Base-by-base conservation (phyloP, 495 filamentous ascomycete genomes). In the Tuber borchii region DNA sequence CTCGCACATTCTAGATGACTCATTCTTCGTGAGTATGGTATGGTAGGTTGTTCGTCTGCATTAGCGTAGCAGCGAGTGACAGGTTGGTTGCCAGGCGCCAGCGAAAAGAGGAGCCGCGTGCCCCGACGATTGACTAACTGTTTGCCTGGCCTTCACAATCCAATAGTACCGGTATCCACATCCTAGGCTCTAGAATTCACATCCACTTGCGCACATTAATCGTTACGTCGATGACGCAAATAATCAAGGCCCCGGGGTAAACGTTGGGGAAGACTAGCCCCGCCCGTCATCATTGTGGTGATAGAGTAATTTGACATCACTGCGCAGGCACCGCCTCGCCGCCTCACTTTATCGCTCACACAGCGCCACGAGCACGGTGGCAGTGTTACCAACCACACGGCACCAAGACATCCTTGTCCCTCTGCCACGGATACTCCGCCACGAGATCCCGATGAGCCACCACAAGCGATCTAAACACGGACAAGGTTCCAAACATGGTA, bases 391-490 rank as follows among this genome's bases (percentile, higher is more conserved):
- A 56, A 56, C 48, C 20, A 48, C 46, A 22, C 19, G 20, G 20
- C 56, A 14, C 56, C 26, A 16, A 65, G 2, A 31, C 8, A 65
- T 65, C 56, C 56, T 65, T 65, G 56, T 31, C 26, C 56, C 56
- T 65, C n/a, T 6, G 56, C 56, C 56, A 61, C 56, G 10, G 56
- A 43, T 0, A 65, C 56, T 65, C 26, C 56, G 56, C 56, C 56
- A 65, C 56, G 56, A 65, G 56, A 65, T 65, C 56, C 56, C 56
- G 56, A 65, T 65, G 26, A 65, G 56, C 56, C 56, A 65, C 26
- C 56, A 65, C n/a, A 31, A 26, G 4, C 56, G 56, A 65, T 65
- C 56, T 31, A 65, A 65, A 65, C 56, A 65, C n/a, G 14, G n/a
- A 65, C 56, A 65, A 3, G 10, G 20, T 43, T 31, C 56, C 56